Evolutionary conservation across 2,329 filamentous ascomycete genomes (phyloP), one percentile per base, ranked within the genome.

Genomic region (Neopestalotiopsis clavispora): DNA sequence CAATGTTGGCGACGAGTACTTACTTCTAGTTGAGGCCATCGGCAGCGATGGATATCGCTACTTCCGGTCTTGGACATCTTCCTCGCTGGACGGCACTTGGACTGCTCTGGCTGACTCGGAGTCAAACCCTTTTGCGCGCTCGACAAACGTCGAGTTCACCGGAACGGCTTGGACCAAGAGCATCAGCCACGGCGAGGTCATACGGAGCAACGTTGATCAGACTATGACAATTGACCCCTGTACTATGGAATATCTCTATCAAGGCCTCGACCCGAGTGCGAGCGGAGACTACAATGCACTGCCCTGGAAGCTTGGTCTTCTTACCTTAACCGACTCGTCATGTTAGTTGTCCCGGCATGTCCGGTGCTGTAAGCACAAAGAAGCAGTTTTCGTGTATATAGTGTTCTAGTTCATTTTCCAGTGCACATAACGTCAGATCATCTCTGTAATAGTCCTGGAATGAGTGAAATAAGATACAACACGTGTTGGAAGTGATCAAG

Each of bases 1-100:
- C 69, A 67, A 68, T 38, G 60, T 80, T 61, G 74, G 70, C n/a
- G 72, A 74, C 38, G 72, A 71, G 42, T 83, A 82, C 68, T 75
- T 83, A 7, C 72, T 82, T 4, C 70, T 82, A 4, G 77, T 83
- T n/a, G 80, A 83, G 69, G 78, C 77, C 61, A 80, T 82, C 63
- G 78, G 80, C 1, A 71, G 38, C 13, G 74, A 76, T 62, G 75
- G 75, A 0, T 64, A 74, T 30, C 77, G 80, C 2, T 83, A 80
- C 68, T 83, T 82, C 76, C 77, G 78, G 28, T 80, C 77, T 1
- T 83, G 79, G 79, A 82, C 80, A 0, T 74, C 79, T 2, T 72
- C 66, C 4, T 74, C 69, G 45, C 72, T 82, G 9, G 69, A 72
- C 2, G 80, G 79, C 0, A 67, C 69, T 0, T 83, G 81, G 81